Evolutionary conservation across 23 red algal genomes (phyloP), one percentile per base, ranked within the genome.

Genomic region (Gracilaria domingensis): DNA sequence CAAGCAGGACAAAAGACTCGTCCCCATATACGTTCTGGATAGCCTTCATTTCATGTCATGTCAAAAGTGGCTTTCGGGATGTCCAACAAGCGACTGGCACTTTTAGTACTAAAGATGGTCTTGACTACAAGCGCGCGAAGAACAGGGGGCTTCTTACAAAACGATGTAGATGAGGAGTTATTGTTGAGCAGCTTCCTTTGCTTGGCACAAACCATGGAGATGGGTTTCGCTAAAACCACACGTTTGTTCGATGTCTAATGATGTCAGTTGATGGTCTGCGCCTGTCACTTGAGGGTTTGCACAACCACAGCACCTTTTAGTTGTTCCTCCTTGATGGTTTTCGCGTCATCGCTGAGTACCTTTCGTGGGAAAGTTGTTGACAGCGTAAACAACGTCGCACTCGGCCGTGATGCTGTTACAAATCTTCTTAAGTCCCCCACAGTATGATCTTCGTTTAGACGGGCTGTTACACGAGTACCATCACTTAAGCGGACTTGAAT

Each of bases 401-500:
- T 69, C 17, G 94, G 83, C 48, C 85, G 53, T 8, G 92, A 75
- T 6, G 65, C 84, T 38, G 33, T 51, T 18, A 95, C 86, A 61
- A 89, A 95, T 25, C 37, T 45, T 83, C 94, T 57, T 56, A 99
- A 83, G 75, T 99, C 93, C 21, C 71, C 79, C 8, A 99, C 86
- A 32, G 93, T 95, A 44, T 96, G 88, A 32, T 93, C 79, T 21
- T 90, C 91, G 81, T 99, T 99, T 24, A 99, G 66, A 26, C 85
- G 74, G 42, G 59, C 90, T 26, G 94, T 62, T n/a, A 99, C 30
- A 39, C 94, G 88, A n/a, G 89, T 48, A 20, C 97, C 97, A 87
- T 99, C 97, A 59, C 79, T 73, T 9, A 99, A 90, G 16, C 97
- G 91, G n/a, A 99, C 83, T 48, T 99, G 97, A 13, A 99, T 84